Evolutionary conservation across 345 rosid species (phyloP).

Genomic region (Citrus unshiu): DNA sequence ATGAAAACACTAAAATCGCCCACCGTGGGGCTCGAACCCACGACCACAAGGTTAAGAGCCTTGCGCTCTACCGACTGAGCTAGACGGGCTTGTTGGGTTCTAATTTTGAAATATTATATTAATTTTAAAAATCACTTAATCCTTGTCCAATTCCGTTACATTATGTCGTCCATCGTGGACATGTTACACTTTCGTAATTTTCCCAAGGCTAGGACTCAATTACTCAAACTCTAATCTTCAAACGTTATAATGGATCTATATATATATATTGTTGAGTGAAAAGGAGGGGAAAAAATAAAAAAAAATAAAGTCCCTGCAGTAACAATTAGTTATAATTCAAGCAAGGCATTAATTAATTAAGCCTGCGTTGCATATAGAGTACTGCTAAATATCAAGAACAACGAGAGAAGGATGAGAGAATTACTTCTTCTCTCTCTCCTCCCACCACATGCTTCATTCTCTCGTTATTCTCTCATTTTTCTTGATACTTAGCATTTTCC

Average conservation of each 20-base stretch:
- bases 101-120: no score
- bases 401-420: no score
- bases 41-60: constrained; percentile 65
- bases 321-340: background rate
- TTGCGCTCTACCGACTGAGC: constrained; percentile 48
- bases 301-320: background rate
- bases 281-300: accelerated
- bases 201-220: background rate
- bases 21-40: constrained; percentile 55
- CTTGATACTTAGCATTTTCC: no score
- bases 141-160: no score
- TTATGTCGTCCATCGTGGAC: background rate
- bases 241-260: background rate
- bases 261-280: background rate
- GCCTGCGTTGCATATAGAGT: no score
- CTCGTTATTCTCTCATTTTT: no score
- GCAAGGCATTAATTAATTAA: no score
- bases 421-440: no score
- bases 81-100: constrained; percentile 27
- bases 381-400: no score
- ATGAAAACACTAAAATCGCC: constrained; percentile 3
- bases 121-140: no score
- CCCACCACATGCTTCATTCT: no score
- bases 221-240: background rate
- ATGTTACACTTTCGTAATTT: background rate